Base-by-base conservation (phyloP, 2,329 filamentous ascomycete genomes). In the Talaromyces sp. region DNA sequence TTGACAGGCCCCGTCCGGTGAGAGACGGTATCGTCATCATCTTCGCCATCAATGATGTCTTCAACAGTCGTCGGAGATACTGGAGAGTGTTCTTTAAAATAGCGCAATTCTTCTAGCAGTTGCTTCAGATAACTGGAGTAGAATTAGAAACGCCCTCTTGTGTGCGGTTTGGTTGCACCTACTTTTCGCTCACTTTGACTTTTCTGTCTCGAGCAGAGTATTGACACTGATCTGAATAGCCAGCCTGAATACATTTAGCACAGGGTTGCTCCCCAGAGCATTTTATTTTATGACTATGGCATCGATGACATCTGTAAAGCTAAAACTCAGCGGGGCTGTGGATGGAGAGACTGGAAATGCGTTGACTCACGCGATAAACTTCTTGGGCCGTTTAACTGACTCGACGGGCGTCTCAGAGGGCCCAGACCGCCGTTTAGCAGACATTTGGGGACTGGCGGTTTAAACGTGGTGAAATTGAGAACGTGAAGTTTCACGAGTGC, bases 271-370 rank as follows among this genome's bases (percentile, higher is more conserved):
- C 73, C 0, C 78, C 78, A 0, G 78, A 80, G 60, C 79, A 81
- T 64, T 78, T 80, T 28, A 80, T 78, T 63, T 81, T 81, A 32
- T 80, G 78, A 0, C 71, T 64, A 67, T 81, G 78, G 56, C 78
- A 81, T 63, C 77, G 68, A 63, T 77, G 74, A 54, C 78, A 80
- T 4, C 73, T 73, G 61, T 30, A 51, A 58, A 52, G 13, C 25
- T 27, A 15, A 15, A 27, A 17, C 11, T 52, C 6, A 52, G 49
- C 19, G 11, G 17, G 22, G 56, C 36, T 44, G 22, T 49, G 22
- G 4, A 22, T 10, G 19, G n/a, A 22, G 5, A n/a, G 22, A 49
- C n/a, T 22, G 11, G 9, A 19, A 25, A 19, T 13, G 22, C 1
- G 49, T 30, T 30, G 25, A 15, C 49, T 52, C 25, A 52, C 49